Evolutionary conservation across 345 rosid species (phyloP).

Genomic region (Populus deltoides): DNA sequence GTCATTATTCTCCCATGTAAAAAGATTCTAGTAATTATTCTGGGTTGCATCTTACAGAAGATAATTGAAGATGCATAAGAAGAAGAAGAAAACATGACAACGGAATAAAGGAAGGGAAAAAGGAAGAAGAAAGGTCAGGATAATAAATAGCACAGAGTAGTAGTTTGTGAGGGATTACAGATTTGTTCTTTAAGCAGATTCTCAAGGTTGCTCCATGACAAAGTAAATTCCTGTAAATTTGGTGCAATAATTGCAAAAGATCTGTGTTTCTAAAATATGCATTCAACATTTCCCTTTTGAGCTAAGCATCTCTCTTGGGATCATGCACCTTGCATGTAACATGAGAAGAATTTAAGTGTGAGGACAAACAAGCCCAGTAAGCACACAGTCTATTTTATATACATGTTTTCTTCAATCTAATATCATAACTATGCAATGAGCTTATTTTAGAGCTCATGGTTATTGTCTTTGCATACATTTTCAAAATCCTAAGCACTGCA

Average conservation of each 20-base stretch:
- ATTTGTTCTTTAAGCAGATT: background rate
- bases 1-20: background rate
- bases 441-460: background rate
- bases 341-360: background rate
- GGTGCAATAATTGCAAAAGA: background rate
- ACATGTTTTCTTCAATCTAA: background rate
- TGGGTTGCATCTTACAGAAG: background rate
- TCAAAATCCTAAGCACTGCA: background rate
- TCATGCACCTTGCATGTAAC: background rate
- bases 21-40: background rate
- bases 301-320: background rate
- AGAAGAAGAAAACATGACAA: background rate
- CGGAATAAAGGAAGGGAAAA: background rate
- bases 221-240: background rate
- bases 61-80: background rate
- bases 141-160: background rate
- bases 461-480: background rate
- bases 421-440: background rate
- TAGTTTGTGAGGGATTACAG: background rate
- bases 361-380: background rate
- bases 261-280: background rate
- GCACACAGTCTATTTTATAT: background rate
- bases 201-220: background rate
- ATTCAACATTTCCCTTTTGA: background rate
- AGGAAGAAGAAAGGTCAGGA: background rate